Conservation (phyloP, 2,329 filamentous ascomycete species). For the Fusarium sp. region DNA sequence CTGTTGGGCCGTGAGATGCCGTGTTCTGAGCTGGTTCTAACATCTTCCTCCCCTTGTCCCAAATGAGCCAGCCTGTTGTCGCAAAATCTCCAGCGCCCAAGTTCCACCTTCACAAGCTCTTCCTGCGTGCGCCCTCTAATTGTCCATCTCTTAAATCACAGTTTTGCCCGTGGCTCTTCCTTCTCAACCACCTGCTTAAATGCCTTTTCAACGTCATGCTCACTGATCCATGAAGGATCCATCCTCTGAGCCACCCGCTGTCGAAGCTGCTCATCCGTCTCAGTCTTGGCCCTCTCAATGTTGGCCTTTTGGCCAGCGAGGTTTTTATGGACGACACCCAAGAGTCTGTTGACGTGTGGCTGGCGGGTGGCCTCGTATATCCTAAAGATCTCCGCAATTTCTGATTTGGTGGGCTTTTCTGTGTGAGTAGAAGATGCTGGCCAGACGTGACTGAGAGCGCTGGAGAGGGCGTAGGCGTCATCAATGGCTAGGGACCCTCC, state of each 20-base stretch:
- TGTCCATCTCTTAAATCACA: not conserved
- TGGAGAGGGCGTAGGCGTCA: slow-evolving; percentile 56
- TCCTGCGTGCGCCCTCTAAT: not conserved
- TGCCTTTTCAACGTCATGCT: slow-evolving; percentile 57
- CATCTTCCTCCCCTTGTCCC: not conserved
- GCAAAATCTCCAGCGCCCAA: not conserved
- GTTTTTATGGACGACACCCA: slow-evolving; percentile 27
- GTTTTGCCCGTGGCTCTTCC: not conserved
- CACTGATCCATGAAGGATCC: slow-evolving; percentile 57
- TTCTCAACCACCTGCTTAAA: slow-evolving; percentile 49
- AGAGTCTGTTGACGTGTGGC: slow-evolving; percentile 51
- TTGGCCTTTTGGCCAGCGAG: slow-evolving; percentile 16
- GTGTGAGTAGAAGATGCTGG: slow-evolving; percentile 16
- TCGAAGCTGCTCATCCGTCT: slow-evolving; percentile 54
- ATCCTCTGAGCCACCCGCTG: slow-evolving; percentile 49
- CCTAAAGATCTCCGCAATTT: slow-evolving; percentile 47
- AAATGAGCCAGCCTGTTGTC: not conserved
- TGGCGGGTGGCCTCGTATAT: slow-evolving; percentile 58
- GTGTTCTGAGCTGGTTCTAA: not conserved
- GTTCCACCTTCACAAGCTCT: not conserved
- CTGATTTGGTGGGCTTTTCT: slow-evolving; percentile 19
- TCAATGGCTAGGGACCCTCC: slow-evolving; percentile 55
- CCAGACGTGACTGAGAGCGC: slow-evolving; percentile 53
- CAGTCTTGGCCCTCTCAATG: slow-evolving; percentile 29
- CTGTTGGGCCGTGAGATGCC: not conserved